Evolutionary conservation across 441 rosid species (phyloP).

Genomic region (Rhodomyrtus psidioides): DNA sequence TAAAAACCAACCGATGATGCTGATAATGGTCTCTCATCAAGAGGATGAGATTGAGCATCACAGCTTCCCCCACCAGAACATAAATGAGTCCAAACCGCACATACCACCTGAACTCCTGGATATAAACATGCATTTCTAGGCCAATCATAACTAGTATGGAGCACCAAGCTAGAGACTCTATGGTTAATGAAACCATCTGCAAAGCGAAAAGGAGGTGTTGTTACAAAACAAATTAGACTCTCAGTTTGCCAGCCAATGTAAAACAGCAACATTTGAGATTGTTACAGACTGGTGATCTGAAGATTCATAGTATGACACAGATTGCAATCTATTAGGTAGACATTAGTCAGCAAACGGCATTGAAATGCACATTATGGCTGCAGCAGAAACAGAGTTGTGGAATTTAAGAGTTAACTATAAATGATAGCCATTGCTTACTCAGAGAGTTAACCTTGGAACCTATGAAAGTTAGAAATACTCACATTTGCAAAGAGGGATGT

Average conservation of each 20-base stretch:
- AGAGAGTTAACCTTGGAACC: background rate
- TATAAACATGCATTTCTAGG: background rate
- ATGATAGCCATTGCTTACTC: background rate
- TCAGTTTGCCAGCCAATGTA: background rate
- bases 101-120: constrained; percentile 7
- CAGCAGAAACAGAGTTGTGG: background rate
- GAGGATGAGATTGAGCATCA: constrained; percentile 2
- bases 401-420: background rate
- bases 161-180: constrained; percentile 12
- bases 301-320: background rate
- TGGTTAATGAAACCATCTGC: background rate
- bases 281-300: background rate
- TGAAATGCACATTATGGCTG: background rate
- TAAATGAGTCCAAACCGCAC: constrained; percentile 4
- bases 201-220: background rate
- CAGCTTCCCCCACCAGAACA: constrained; percentile 5
- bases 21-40: background rate
- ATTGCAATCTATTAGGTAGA: background rate
- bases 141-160: constrained; percentile 1
- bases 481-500: background rate
- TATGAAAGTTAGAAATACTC: background rate
- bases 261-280: background rate
- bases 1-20: background rate
- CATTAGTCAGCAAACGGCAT: background rate
- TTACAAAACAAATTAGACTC: background rate